phyloP scores from a whole-genome alignment of 2,329 filamentous ascomycete species.

The Colletotrichum scovillei region DNA sequence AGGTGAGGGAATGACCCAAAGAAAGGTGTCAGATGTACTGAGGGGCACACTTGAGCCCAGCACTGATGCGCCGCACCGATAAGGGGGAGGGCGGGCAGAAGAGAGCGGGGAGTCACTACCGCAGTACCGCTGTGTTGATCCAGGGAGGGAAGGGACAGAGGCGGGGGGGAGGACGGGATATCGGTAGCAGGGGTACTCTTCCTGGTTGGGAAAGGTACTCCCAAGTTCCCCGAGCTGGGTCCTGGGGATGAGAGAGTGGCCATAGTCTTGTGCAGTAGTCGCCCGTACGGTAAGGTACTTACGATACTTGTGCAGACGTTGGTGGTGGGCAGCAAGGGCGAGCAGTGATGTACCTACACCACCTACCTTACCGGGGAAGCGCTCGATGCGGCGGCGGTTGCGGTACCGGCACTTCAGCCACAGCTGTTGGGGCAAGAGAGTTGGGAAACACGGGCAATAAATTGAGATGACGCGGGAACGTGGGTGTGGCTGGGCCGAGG shows the following conservation, averaged over 20 bases:
- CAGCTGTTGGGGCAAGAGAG: neutral
- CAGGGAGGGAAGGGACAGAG: neutral
- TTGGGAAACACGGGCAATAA: neutral
- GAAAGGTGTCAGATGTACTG: constrained; percentile 12
- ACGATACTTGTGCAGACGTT: neutral
- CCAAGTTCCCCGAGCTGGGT: constrained; percentile 23
- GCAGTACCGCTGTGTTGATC: neutral
- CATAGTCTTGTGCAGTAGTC: neutral
- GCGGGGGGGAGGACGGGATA: neutral
- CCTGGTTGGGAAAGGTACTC: neutral
- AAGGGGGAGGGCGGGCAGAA: constrained; percentile 12
- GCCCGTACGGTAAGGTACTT: neutral
- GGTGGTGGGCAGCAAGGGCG: neutral
- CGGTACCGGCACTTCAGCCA: constrained; percentile 8
- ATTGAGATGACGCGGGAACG: neutral
- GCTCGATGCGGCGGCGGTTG: neutral
- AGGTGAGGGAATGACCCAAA: neutral
- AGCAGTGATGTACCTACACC: neutral
- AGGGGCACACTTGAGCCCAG: constrained; percentile 19
- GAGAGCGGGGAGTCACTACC: neutral
- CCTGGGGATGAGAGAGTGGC: neutral
- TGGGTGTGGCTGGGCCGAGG: constrained; percentile 35
- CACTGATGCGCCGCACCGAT: constrained; percentile 11
- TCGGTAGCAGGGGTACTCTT: constrained; percentile 15
- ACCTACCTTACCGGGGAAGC: neutral